Evolutionary conservation across 176 grass and related monocot species (phyloP), one percentile per base, ranked within the genome.

Genomic region (Rhynchospora tenuis): DNA sequence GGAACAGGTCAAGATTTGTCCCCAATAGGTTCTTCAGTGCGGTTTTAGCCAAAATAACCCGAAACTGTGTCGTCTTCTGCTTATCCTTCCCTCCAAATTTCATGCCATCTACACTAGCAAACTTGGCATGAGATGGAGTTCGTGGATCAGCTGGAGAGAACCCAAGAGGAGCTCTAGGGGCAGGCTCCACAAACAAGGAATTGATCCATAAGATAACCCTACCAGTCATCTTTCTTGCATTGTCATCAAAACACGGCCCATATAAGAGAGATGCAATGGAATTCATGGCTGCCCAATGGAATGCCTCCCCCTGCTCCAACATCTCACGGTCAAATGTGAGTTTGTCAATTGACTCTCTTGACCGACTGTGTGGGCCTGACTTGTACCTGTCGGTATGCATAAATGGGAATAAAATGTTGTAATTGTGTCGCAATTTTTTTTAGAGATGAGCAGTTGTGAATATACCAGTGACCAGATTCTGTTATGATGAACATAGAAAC

Each of bases 181-280:
- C 68, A 87, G 86, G 92, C 83, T 98, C 96, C 55, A 83, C 69
- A 65, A 93, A 91, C 62, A 98, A 90, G 63, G 66, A 87, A 81
- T 98, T 93, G 65, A 95, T 95, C 96, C 96, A 95, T 66, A 65
- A 87, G 68, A 98, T 91, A 74, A 95, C 89, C 22, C 86, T 74
- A 43, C 96, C 96, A 73, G 74, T 82, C 91, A 98, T 89, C 76
- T 98, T 98, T 86, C 96, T 98, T 42, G 93, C 86, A 87, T 95
- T 98, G 79, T 98, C 95, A 98, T 98, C 95, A 83, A 98, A 98
- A 84, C 92, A 98, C 83, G 96, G 89, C 16, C 93, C 96, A 84
- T 91, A 98, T 80, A 98, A 87, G 64, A 98, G 90, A 73, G 96
- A 95, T 64, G 96, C 87, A 88, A 98, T 91, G 14, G 96, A 91